Conservation (phyloP, 768 basidiomycete species). For the Hysterangium stoloniferum region DNA sequence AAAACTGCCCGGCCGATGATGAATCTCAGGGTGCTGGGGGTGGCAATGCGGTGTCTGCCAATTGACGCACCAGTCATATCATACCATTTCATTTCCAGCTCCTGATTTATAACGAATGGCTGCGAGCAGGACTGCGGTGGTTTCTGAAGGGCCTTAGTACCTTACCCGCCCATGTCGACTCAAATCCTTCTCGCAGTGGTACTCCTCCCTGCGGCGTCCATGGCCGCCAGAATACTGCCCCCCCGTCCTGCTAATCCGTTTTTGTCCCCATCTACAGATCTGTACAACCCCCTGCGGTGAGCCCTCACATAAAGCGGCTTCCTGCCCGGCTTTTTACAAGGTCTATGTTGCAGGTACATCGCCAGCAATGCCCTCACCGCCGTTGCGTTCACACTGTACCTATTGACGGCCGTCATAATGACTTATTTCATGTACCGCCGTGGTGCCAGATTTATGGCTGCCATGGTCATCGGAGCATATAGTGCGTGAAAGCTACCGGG, state of each 20-base stretch:
- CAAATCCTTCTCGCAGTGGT: not conserved
- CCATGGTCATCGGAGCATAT: conserved; percentile 54
- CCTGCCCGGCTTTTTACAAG: not conserved
- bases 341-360: conserved; percentile 35
- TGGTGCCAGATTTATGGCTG: conserved; percentile 51
- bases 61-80: too few species aligned
- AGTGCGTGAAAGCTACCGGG: conserved; percentile 28
- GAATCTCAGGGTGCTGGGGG: too few species aligned
- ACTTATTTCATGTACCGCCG: conserved; percentile 34
- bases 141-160: too few species aligned
- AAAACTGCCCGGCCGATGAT: too few species aligned
- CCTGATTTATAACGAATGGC: too few species aligned
- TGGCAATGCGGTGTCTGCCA: too few species aligned
- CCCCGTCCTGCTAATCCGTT: conserved; percentile 31
- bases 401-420: conserved; percentile 37
- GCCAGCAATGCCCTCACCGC: conserved; percentile 44
- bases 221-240: conserved; percentile 1
- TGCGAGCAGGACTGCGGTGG: too few species aligned
- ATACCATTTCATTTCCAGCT: too few species aligned
- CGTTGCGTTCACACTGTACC: conserved; percentile 37
- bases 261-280: conserved; percentile 16
- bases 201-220: not conserved
- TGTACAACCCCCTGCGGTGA: conserved; percentile 9
- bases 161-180: too few species aligned
- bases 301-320: not conserved